These are phyloP conservation scores for Acacia concinna DNA, from an alignment of 331 rosid genomes.

Conservation along the genomic window DNA sequence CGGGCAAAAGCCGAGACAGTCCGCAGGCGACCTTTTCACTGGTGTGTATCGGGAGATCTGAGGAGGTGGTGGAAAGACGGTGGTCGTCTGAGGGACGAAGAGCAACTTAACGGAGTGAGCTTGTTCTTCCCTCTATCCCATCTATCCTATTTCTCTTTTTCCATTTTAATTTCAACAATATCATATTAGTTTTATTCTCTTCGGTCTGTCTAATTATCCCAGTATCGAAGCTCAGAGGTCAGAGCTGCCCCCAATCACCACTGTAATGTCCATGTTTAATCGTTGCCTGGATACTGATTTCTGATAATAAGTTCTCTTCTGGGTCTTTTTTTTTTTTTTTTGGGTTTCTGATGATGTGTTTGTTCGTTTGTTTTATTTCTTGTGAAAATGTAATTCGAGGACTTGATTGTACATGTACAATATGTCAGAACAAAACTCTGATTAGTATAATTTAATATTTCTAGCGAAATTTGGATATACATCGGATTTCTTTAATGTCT, in stretches of 20 bases:
- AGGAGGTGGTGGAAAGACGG: background rate
- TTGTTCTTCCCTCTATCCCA: background rate
- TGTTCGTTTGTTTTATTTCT: background rate
- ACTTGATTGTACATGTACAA: background rate
- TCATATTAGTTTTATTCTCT: background rate
- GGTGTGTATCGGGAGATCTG: background rate
- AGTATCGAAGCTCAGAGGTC: background rate
- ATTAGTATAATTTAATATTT: background rate
- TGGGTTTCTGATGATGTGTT: background rate
- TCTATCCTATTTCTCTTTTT: too few relatives aligned
- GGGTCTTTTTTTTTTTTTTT: background rate
- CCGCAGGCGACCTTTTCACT: background rate
- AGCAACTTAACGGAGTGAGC: background rate
- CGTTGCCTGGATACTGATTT: background rate
- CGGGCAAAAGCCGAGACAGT: background rate
- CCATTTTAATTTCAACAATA: background rate
- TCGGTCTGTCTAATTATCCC: background rate
- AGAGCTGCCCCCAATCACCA: background rate
- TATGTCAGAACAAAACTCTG: background rate
- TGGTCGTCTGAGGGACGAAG: background rate
- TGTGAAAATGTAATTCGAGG: background rate
- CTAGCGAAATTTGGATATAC: background rate
- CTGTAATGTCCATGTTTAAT: background rate
- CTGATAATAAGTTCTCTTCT: background rate
- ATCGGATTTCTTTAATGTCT: background rate